Base-by-base conservation (phyloP, 2,329 filamentous ascomycete genomes). In the Exophiala spinifera region DNA sequence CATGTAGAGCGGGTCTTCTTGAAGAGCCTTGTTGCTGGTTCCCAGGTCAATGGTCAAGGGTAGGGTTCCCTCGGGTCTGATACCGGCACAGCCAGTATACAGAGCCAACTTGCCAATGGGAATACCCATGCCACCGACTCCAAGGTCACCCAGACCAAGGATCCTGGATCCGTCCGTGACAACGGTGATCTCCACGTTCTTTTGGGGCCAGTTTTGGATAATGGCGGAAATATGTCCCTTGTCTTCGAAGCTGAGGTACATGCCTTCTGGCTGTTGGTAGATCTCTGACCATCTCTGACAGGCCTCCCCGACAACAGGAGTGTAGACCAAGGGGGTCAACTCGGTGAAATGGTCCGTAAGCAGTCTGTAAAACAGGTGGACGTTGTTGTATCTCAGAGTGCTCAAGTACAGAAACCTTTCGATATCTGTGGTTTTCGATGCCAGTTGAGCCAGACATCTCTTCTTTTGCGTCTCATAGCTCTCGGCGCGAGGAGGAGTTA, bases 41-140 rank as follows among this genome's bases (percentile, higher is more conserved):
- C 83, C 83, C 65, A 86, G 69, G 66, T 86, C 83, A 20, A 86
- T 70, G 50, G 77, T 83, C 65, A 86, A 71, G 23, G 83, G 83
- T 15, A 86, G 77, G 28, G 83, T 85, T 55, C 74, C 76, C 64
- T 85, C 79, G 34, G 94, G 94, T 73, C 91, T 85, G 74, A 97
- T 96, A 69, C 94, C 94, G 54, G 94, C 94, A 67, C 92, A 95
- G 43, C 88, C 91, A 55, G 90, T 96, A 80, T 99, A 99, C 49
- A 99, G 82, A 60, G 91, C 85, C 59, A 97, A 82, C 78, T 99
- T 99, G 69, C 94, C 94, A 64, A 99, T 92, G 59, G 94, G 91
- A 73, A 99, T 99, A 63, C 94, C 94, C 78, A 97, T 95, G 67
- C 94, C 94, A 73, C 96, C 96, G 63, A 99, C 86, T 64, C 94